phyloP scores from a whole-genome alignment of 2,329 filamentous ascomycete species.

The Curvularia hawaiiensis region DNA sequence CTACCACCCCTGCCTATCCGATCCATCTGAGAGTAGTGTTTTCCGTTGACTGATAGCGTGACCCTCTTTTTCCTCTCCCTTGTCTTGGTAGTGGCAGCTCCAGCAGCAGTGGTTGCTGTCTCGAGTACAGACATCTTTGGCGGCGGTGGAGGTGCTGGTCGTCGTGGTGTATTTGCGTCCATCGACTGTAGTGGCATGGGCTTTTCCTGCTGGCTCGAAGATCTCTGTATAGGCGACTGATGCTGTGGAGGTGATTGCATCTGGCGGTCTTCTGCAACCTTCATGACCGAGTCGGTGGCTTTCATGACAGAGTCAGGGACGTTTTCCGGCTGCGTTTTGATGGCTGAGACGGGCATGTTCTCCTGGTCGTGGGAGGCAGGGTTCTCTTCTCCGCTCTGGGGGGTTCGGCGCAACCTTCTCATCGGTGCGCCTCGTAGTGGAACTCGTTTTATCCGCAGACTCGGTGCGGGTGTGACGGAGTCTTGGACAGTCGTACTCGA shows the following conservation, averaged over 20 bases:
- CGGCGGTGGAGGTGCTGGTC: conserved; percentile 77
- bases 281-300: conserved; percentile 44
- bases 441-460: conserved; percentile 47
- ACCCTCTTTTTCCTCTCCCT: conserved; percentile 76
- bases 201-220: conserved; percentile 51
- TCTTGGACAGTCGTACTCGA: conserved; percentile 49
- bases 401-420: conserved; percentile 46
- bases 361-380: conserved; percentile 74
- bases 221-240: conserved; percentile 39
- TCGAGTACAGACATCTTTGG: conserved; percentile 98
- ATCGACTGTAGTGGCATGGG: conserved; percentile 58
- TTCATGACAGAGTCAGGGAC: conserved; percentile 39
- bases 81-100: conserved; percentile 76
- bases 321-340: conserved; percentile 36
- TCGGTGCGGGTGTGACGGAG: conserved; percentile 48
- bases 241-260: conserved; percentile 27
- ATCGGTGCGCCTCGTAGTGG: conserved; percentile 48
- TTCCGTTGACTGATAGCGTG: conserved; percentile 86
- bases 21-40: conserved; percentile 86
- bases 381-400: conserved; percentile 47
- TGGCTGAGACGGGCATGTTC: conserved; percentile 64
- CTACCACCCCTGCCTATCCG: conserved; percentile 91
- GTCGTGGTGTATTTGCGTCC: conserved; percentile 74
- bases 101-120: conserved; percentile 81
- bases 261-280: conserved; percentile 35